Conservation (phyloP, 202 grass and related monocot genomes). For the Digitaria exilis region DNA sequence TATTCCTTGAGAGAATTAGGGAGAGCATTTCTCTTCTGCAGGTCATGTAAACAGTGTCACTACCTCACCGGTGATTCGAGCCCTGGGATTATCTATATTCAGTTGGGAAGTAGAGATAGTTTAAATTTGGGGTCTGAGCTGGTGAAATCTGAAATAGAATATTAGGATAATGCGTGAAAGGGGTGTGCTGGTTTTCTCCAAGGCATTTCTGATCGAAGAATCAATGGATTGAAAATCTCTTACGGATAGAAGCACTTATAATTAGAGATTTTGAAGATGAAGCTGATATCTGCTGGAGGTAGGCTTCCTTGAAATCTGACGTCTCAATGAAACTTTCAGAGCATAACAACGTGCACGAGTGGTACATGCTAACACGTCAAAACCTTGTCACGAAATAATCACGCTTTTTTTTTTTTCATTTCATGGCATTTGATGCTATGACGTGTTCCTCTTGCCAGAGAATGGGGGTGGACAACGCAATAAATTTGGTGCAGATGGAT, state of each 20-base stretch:
- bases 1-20: conserved; percentile 27
- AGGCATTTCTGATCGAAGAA: conserved; percentile 31
- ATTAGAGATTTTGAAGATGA: conserved; percentile 58
- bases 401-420: not conserved
- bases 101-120: conserved; percentile 41
- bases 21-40: conserved; percentile 39
- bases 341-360: conserved; percentile 1
- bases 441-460: conserved; percentile 77
- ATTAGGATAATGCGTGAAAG: conserved; percentile 14
- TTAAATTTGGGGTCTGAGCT: conserved; percentile 49
- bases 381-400: conserved; percentile 36
- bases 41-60: not conserved
- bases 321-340: conserved; percentile 39
- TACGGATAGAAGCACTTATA: conserved; percentile 25
- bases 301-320: conserved; percentile 59
- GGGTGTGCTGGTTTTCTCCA: conserved; percentile 31
- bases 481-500: conserved; percentile 59
- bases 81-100: conserved; percentile 1
- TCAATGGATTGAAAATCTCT: conserved; percentile 32
- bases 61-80: not conserved
- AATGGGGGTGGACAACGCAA: conserved; percentile 40
- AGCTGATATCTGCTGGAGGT: conserved; percentile 59
- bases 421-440: conserved; percentile 74
- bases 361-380: conserved; percentile 17
- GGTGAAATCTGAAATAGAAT: conserved; percentile 17